These are phyloP conservation scores for Pyrus hybrid DNA, from an alignment of 331 rosid species.

Conservation along the genomic window DNA sequence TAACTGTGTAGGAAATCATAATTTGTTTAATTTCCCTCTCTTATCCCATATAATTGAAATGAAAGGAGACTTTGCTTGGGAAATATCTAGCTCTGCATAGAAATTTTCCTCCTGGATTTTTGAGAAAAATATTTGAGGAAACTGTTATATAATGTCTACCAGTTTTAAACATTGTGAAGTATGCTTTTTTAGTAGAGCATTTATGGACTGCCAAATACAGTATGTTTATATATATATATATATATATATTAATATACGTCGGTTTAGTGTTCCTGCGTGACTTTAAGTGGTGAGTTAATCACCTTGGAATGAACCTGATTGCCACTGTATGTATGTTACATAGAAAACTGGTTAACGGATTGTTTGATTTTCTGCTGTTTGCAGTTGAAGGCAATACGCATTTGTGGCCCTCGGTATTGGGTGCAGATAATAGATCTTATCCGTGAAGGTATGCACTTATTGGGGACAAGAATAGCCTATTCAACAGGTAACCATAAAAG, in stretches of 20 bases:
- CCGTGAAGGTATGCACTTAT: conserved; percentile 59
- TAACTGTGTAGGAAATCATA: not conserved
- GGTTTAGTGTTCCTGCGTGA: not conserved
- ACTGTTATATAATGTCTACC: not conserved
- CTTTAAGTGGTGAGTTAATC: not conserved
- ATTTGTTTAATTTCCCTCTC: not conserved
- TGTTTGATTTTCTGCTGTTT: conserved; percentile 21
- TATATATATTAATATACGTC: no score
- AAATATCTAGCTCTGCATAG: not conserved
- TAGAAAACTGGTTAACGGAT: conserved; percentile 3
- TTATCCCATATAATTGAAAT: not conserved
- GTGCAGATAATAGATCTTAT: conserved; percentile 70
- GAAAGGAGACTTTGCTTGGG: not conserved
- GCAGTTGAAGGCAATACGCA: conserved; percentile 77
- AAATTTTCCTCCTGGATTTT: not conserved
- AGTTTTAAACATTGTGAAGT: not conserved
- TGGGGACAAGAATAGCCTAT: no score
- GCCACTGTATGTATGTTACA: not conserved
- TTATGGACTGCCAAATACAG: not conserved
- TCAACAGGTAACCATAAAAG: conserved; percentile 34
- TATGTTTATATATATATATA: not conserved
- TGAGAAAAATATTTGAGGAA: not conserved
- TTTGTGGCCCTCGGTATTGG: conserved; percentile 98
- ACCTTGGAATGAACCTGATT: not conserved
- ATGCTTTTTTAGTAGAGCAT: not conserved